Evolutionary conservation across 2,329 filamentous ascomycete genomes (phyloP).

Genomic region (Cladosporium phlei): DNA sequence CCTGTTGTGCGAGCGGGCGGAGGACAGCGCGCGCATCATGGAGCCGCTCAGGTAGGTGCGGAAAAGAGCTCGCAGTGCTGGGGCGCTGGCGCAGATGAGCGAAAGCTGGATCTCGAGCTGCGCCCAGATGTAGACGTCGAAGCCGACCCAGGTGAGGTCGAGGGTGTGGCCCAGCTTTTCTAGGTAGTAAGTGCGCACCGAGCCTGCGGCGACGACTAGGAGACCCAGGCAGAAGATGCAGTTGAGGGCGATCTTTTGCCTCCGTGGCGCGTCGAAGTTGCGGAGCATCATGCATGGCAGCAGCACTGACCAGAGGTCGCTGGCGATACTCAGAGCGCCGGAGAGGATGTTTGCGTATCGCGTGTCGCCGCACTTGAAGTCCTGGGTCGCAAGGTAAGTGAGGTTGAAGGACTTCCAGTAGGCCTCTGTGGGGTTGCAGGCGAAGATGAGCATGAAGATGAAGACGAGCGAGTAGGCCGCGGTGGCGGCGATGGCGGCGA

Average conservation of each 20-base stretch:
- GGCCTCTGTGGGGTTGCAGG: conserved; percentile 18
- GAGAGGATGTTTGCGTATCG: conserved; percentile 25
- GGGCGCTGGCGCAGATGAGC: conserved; percentile 26
- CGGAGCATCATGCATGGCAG: conserved; percentile 37
- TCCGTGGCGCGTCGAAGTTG: conserved; percentile 39
- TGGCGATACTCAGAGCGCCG: conserved; percentile 19
- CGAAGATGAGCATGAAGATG: conserved; percentile 16
- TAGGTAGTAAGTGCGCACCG: conserved; percentile 32
- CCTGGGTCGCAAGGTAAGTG: conserved; percentile 14
- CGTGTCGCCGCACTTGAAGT: conserved; percentile 28
- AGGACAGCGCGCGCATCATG: conserved; percentile 15
- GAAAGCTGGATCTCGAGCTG: conserved; percentile 26
- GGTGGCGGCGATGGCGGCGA: conserved; percentile 17
- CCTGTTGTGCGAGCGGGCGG: conserved; percentile 11
- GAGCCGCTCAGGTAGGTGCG: conserved; percentile 16
- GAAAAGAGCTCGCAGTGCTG: conserved; percentile 24
- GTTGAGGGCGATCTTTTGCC: conserved; percentile 35
- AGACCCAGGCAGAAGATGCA: conserved; percentile 24
- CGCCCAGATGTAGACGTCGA: conserved; percentile 25
- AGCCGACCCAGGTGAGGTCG: conserved; percentile 23
- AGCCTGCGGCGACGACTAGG: conserved; percentile 29
- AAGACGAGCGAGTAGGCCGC: conserved; percentile 16
- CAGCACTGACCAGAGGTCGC: conserved; percentile 21
- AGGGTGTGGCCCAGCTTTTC: conserved; percentile 17
- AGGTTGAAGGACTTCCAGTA: conserved; percentile 21